Percentiles rank a stretch among this genome's conserved stretches.
phyloP scores from a whole-genome alignment of 2,329 filamentous ascomycete genomes.

The Exophiala dermatitidis region DNA sequence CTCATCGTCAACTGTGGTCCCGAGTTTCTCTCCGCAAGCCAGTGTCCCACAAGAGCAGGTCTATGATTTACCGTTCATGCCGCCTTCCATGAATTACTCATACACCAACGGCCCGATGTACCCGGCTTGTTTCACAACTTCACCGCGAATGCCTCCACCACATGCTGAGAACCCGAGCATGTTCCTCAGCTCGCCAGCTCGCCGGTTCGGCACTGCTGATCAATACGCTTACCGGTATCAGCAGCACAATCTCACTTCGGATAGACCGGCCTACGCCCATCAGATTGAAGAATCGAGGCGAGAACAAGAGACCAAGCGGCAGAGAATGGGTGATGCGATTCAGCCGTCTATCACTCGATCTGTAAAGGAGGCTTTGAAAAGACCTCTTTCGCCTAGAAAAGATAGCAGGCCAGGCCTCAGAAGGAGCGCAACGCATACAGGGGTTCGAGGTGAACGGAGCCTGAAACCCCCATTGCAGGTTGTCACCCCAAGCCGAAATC shows the following conservation, averaged over 20 bases:
- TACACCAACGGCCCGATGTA: constrained; percentile 33
- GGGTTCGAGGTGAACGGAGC: constrained; percentile 28
- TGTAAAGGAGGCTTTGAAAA: constrained; percentile 24
- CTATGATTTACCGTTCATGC: constrained; percentile 21
- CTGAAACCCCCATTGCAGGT: constrained; percentile 30
- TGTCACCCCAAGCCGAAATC: constrained; percentile 27
- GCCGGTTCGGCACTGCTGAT: constrained; percentile 35
- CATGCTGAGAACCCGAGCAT: constrained; percentile 40
- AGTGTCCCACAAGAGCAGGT: constrained; percentile 18
- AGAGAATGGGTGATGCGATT: constrained; percentile 30
- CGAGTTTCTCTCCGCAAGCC: constrained; percentile 13
- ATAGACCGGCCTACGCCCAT: constrained; percentile 42
- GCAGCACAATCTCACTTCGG: constrained; percentile 27
- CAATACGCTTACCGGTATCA: constrained; percentile 25
- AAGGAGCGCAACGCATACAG: constrained; percentile 38
- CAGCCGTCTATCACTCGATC: constrained; percentile 29
- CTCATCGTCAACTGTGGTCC: constrained; percentile 24
- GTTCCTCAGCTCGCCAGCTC: constrained; percentile 44
- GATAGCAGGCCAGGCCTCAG: constrained; percentile 33
- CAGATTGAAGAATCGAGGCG: constrained; percentile 44
- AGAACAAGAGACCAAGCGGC: constrained; percentile 28
- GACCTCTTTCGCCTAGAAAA: constrained; percentile 22
- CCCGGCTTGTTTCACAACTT: constrained; percentile 41
- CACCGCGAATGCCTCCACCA: constrained; percentile 35
- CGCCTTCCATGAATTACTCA: constrained; percentile 15